phyloP scores from a whole-genome alignment of 2,329 filamentous ascomycete genomes.

The Botryosphaeria agaves region DNA sequence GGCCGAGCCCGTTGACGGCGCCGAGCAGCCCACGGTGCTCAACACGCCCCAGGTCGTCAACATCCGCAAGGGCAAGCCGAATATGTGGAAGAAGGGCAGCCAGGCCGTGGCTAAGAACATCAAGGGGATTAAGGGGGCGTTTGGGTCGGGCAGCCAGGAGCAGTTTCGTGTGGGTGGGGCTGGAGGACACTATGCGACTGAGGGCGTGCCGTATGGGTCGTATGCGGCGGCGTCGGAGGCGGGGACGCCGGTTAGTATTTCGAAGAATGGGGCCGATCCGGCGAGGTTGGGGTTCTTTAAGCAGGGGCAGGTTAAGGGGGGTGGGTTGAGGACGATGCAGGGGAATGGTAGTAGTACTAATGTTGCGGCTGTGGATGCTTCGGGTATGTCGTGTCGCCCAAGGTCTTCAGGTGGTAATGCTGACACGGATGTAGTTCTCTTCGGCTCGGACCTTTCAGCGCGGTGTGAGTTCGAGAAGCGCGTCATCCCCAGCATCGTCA shows the following conservation, averaged over 20 bases:
- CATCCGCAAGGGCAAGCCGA: slow-evolving; percentile 82
- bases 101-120: slow-evolving; percentile 90
- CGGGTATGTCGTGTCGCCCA: slow-evolving; percentile 9
- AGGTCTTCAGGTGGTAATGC: slow-evolving; percentile 2
- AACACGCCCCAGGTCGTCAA: slow-evolving; percentile 85
- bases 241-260: too few relatives aligned
- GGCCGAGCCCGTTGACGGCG: slow-evolving; percentile 44
- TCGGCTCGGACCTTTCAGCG: slow-evolving; percentile 76
- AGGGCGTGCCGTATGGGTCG: slow-evolving; percentile 11
- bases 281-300: slow-evolving; percentile 18
- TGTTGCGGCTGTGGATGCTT: slow-evolving; percentile 13
- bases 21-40: slow-evolving; percentile 42
- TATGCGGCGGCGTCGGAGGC: slow-evolving; percentile 5
- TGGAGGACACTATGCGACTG: slow-evolving; percentile 14
- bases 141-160: slow-evolving; percentile 38
- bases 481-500: slow-evolving; percentile 79
- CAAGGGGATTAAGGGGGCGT: slow-evolving; percentile 86
- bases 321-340: slow-evolving; percentile 15
- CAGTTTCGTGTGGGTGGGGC: slow-evolving; percentile 8
- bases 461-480: slow-evolving; percentile 78
- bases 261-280: neutral
- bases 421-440: slow-evolving; percentile 36
- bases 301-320: slow-evolving; percentile 13
- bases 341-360: slow-evolving; percentile 28
- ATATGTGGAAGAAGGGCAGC: slow-evolving; percentile 96